A percentile compares a stretch with the other conserved stretches of the same genome.
Conservation (phyloP, 2,329 filamentous ascomycete genomes). For the Aspergillus sp. region DNA sequence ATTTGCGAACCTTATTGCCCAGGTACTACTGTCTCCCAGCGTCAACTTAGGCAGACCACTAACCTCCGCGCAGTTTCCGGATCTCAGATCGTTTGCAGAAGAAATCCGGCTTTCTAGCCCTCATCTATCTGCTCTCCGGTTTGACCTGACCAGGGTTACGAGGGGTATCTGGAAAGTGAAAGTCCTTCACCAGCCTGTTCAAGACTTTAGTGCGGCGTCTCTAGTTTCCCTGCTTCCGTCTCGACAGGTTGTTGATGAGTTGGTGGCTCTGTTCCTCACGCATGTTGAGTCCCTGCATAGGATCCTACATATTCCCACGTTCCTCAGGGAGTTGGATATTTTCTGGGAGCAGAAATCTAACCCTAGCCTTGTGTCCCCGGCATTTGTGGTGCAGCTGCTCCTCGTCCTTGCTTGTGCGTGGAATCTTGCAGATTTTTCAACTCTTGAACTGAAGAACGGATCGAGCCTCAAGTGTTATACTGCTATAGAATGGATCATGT, state of each 20-base stretch:
- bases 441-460: conserved; percentile 29
- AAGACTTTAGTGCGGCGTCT: conserved; percentile 29
- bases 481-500: conserved; percentile 71
- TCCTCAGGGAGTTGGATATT: conserved; percentile 37
- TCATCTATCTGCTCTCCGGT: conserved; percentile 33
- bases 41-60: background rate
- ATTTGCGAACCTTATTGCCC: conserved; percentile 38
- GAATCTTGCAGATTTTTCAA: conserved; percentile 34
- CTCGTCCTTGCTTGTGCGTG: conserved; percentile 40
- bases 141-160: conserved; percentile 35
- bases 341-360: conserved; percentile 34
- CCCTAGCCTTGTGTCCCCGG: conserved; percentile 27
- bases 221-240: conserved; percentile 36
- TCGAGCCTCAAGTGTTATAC: conserved; percentile 30
- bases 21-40: conserved; percentile 27
- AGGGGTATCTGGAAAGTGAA: conserved; percentile 31
- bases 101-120: conserved; percentile 39
- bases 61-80: conserved; percentile 34
- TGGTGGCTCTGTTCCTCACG: conserved; percentile 39
- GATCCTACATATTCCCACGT: conserved; percentile 43
- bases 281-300: conserved; percentile 42
- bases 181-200: conserved; percentile 30
- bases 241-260: conserved; percentile 35
- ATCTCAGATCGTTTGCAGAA: conserved; percentile 38
- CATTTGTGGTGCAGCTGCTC: conserved; percentile 38